These are phyloP conservation scores for Thamnidium elegans DNA, from an alignment of 192 early-diverging fungal species.

Conservation along the genomic window DNA sequence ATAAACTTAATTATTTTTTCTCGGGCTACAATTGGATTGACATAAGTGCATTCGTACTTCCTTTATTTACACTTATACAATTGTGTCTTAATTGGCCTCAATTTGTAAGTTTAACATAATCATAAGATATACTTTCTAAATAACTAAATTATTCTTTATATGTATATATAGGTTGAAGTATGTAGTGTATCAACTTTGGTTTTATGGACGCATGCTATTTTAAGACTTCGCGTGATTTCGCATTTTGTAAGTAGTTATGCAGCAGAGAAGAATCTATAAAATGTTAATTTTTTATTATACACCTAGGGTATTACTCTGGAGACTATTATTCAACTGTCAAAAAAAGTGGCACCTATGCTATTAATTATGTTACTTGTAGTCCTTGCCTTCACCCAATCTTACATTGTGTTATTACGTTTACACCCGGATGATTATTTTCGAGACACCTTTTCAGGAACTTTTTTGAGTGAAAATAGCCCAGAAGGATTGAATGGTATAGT, in stretches of 20 bases:
- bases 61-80: neutral
- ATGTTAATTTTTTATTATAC: no score
- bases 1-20: neutral
- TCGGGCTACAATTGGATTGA: conserved; percentile 18
- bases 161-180: conserved; percentile 9
- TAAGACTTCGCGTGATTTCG: conserved; percentile 3
- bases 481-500: neutral
- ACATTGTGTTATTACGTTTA: neutral
- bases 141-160: no score
- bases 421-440: neutral
- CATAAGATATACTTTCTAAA: no score
- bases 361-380: conserved; percentile 8
- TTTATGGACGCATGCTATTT: no score
- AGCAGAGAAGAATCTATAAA: no score
- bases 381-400: conserved; percentile 16
- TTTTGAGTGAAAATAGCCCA: neutral
- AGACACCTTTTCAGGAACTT: neutral
- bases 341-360: conserved; percentile 4
- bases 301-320: conserved; percentile 14
- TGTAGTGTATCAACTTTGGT: neutral
- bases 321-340: conserved; percentile 13
- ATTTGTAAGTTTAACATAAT: no score
- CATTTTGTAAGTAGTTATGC: conserved; percentile 2
- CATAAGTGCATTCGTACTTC: neutral
- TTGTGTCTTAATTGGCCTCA: no score